Evolutionary conservation across 2,329 filamentous ascomycete genomes (phyloP).

Genomic region (Xylariaceae sp.): DNA sequence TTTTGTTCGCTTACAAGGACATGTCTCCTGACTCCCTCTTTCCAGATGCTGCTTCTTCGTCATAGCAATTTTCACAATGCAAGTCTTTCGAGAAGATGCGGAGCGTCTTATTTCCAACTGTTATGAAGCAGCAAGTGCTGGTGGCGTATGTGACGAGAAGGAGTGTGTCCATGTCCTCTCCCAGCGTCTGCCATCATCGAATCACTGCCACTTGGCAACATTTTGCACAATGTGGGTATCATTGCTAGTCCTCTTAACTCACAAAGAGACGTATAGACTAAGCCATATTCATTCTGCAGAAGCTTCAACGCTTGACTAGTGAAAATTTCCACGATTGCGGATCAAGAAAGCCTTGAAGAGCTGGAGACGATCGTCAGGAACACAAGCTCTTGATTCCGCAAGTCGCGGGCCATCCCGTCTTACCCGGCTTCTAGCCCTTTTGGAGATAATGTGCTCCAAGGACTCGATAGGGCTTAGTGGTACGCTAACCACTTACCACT

Average conservation of each 20-base stretch:
- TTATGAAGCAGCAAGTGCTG: not conserved
- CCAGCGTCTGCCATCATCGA: not conserved
- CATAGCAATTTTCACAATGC: no score
- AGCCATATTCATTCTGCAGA: no score
- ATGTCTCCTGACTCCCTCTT: no score
- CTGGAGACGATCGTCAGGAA: slow-evolving; percentile 29
- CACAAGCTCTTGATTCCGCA: slow-evolving; percentile 2
- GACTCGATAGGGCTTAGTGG: slow-evolving; percentile 13
- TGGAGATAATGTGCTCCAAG: not conserved
- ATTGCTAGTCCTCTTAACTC: no score
- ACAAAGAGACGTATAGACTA: no score
- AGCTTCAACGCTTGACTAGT: not conserved
- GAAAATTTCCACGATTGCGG: not conserved
- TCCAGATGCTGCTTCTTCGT: no score
- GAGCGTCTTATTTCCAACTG: not conserved
- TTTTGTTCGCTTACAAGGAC: no score
- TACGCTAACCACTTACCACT: not conserved
- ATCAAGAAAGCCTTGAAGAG: not conserved
- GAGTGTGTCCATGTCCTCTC: not conserved
- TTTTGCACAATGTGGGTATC: not conserved
- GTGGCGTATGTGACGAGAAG: not conserved
- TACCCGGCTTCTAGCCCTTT: not conserved
- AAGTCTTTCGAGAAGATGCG: no score
- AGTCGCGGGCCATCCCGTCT: not conserved
- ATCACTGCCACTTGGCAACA: not conserved